Base-by-base conservation (phyloP, 805 yeast species). In the Tetrapisispora iriomotensis region DNA sequence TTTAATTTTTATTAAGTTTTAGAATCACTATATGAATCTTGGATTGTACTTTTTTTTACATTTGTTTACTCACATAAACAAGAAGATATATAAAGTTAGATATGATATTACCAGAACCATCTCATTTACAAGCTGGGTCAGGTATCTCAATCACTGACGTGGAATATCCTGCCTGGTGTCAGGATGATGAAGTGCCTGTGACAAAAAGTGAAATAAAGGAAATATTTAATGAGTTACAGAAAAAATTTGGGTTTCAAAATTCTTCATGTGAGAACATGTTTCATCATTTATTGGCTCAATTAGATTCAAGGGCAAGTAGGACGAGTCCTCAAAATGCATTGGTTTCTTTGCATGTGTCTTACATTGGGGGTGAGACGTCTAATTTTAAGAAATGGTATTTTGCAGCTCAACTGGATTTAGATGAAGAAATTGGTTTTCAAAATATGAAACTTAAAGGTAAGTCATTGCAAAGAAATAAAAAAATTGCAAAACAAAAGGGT, bases 301-400 rank as follows among this genome's bases (percentile, higher is more conserved):
- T 90, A 42, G 96, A 90, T 51, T 88, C 96, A 7, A 74, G 96
- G 43, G 74, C 95, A 0, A 75, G 94, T 44, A 72, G 97, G 44
- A 75, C 80, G 71, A 61, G 78, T 2, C 82, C 95, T 3, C 59
- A 66, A 26, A 71, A 65, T 41, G 96, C 96, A 0, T 65, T 90
- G 41, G 54, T 77, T 2, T 74, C 90, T 0, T 62, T 90, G 25
- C 97, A 90, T 61, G 79, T 86, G 1, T 94, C 88, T 45, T 90
- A 90, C 60, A 85, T 90, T 45, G 96, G 96, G 0, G 96, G 97
- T 14, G 84, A 79, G 36, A 68, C 78, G 43, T 74, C 96, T 3
- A 90, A 90, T 61, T 90, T 79, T 61, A 74, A 80, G 53, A 86
- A 83, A 60, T 90, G 97, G 97, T 86, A 78, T 58, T 83, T 88